Base-by-base conservation (phyloP, 345 rosid genomes). In the Syzygium jambos region DNA sequence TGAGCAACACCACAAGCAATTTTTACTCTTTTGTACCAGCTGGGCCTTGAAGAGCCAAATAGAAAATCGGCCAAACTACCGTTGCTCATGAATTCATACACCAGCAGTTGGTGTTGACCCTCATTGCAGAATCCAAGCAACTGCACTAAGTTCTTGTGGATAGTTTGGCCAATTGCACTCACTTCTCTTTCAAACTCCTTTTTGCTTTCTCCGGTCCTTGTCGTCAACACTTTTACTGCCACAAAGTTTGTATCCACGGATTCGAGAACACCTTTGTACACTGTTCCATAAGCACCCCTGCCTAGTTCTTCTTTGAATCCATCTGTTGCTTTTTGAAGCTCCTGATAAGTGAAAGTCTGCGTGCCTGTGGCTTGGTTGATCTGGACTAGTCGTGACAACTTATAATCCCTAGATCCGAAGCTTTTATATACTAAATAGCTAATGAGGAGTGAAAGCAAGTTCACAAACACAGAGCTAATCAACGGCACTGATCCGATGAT, bases 121-220 rank as follows among this genome's bases (percentile, higher is more conserved):
- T 89, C 88, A 17, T 86, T 85, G 51, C 91, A 91, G 55, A 85
- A 91, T 25, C 92, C 92, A 8, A 89, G 34, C 56, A 91, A 82
- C 55, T 52, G 68, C 53, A 91, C 92, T 11, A 91, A 86, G 59
- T 91, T 91, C 89, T 85, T 91, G 87, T 91, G 92, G 77, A 88
- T 86, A 9, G 92, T 91, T 51, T 85, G 86, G n/a, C 92, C 90
- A 8, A 90, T 90, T 15, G 86, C 89, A 15, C 51, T 73, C 59
- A 88, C 86, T 46, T 91, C 91, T 9, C 86, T 57, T 49, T 59
- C 85, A 86, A 90, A 91, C 54, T 86, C 93, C 30, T 55, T 90
- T 49, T 87, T 88, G 10, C 89, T 52, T 6, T 89, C 89, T 46
- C 21, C 78, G 4, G 59, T 83, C 46, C 89, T 11, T 27, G 29